Evolutionary conservation across 2,329 filamentous ascomycete genomes (phyloP).

Genomic region (Cladosporium halotolerans): DNA sequence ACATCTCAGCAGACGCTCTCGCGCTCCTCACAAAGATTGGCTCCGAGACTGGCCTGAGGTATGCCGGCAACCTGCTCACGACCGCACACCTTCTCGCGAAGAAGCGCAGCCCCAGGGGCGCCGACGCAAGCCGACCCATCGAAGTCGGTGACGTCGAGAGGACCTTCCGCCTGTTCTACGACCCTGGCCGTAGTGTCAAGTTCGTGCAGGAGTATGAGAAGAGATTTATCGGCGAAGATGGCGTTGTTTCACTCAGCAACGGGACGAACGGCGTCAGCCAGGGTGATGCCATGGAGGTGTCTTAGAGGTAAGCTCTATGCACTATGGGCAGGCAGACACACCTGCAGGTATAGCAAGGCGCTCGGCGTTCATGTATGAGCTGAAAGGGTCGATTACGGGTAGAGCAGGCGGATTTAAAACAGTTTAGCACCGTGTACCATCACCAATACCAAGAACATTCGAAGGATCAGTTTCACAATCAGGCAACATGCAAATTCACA

Average conservation of each 20-base stretch:
- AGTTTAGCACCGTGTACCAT: no score
- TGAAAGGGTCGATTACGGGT: not conserved
- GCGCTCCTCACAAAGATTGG: conserved; percentile 94
- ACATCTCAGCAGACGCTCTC: conserved; percentile 81
- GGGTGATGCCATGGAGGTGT: conserved; percentile 62
- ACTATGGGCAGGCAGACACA: not conserved
- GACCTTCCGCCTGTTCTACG: conserved; percentile 91
- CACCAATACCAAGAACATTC: no score
- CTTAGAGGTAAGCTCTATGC: conserved; percentile 30
- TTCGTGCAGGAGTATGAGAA: conserved; percentile 89
- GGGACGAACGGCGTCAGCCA: conserved; percentile 40
- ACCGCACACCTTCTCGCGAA: conserved; percentile 82
- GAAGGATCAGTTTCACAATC: not conserved
- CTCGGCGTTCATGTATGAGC: conserved; percentile 2
- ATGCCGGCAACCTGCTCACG: conserved; percentile 96
- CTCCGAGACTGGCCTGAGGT: conserved; percentile 82
- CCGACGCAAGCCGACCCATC: conserved; percentile 53
- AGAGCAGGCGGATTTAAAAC: not conserved
- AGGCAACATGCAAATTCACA: not conserved
- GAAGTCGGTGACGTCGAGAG: conserved; percentile 83
- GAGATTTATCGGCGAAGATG: conserved; percentile 82
- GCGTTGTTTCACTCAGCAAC: conserved; percentile 62
- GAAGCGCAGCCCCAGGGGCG: conserved; percentile 65
- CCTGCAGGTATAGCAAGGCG: conserved; percentile 5
- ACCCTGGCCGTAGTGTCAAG: conserved; percentile 77